phyloP scores from a whole-genome alignment of 2,329 filamentous ascomycete genomes.

The Paraphaeosphaeria sporulosa region DNA sequence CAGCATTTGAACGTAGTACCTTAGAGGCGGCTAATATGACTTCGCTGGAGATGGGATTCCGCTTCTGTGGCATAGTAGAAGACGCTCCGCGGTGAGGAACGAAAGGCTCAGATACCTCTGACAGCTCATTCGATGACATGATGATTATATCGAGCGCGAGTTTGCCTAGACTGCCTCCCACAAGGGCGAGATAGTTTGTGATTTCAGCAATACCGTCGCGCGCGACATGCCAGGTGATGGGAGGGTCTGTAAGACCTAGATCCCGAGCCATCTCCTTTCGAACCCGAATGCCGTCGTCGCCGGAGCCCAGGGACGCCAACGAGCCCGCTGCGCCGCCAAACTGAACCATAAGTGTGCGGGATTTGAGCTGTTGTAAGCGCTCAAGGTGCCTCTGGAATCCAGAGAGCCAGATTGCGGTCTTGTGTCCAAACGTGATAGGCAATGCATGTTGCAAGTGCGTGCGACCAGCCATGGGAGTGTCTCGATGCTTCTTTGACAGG shows the following conservation, averaged over 20 bases:
- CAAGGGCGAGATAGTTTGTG: constrained; percentile 60
- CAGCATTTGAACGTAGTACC: constrained; percentile 60
- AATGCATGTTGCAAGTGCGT: constrained; percentile 66
- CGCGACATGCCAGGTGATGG: constrained; percentile 66
- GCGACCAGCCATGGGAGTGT: constrained; percentile 65
- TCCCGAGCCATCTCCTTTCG: constrained; percentile 59
- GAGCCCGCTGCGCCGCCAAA: constrained; percentile 66
- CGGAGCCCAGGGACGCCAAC: constrained; percentile 60
- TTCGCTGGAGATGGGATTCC: constrained; percentile 66
- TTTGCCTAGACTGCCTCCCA: constrained; percentile 64
- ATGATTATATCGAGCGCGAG: constrained; percentile 64
- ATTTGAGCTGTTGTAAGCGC: constrained; percentile 56
- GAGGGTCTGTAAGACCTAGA: constrained; percentile 57
- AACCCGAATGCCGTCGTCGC: constrained; percentile 58
- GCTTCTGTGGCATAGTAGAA: constrained; percentile 55
- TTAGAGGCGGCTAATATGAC: constrained; percentile 64
- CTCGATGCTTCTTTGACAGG: constrained; percentile 56
- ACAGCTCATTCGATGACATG: constrained; percentile 65
- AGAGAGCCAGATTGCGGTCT: constrained; percentile 64
- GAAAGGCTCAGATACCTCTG: constrained; percentile 62
- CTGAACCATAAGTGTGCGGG: constrained; percentile 60
- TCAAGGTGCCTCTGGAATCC: constrained; percentile 58
- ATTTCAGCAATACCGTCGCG: constrained; percentile 64
- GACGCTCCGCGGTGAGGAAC: constrained; percentile 45
- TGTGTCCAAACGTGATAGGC: constrained; percentile 66